These are phyloP conservation scores for Tanacetum coccineum DNA, from an alignment of 129 eudicot species.

Conservation along the genomic window DNA sequence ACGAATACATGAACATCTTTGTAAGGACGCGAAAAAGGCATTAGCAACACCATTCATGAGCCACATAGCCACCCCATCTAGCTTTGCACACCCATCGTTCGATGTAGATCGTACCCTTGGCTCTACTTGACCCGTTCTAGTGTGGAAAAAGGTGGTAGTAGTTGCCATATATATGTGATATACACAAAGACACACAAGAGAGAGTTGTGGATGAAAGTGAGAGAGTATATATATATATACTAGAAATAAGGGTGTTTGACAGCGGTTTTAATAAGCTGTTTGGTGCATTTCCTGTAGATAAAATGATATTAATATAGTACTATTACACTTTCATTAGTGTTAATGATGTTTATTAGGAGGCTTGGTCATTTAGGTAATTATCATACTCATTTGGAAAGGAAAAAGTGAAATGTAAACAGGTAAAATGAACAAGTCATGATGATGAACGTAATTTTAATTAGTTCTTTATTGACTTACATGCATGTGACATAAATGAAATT, in stretches of 20 bases:
- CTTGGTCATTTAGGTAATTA: constrained; percentile 25
- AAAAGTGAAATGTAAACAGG: constrained; percentile 3
- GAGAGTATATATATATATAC: constrained; percentile 25
- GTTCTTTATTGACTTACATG: constrained; percentile 3
- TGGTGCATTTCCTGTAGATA: constrained; percentile 8
- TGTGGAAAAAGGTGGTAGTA: constrained; percentile 31
- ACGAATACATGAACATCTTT: constrained; percentile 58
- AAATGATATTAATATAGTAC: neutral
- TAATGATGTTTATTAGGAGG: constrained; percentile 18
- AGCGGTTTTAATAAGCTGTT: constrained; percentile 25
- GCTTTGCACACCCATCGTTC: constrained; percentile 41
- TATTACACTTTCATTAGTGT: neutral
- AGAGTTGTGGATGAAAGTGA: constrained; percentile 13
- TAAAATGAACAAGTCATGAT: constrained; percentile 7
- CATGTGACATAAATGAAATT: constrained; percentile 1
- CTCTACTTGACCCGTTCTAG: constrained; percentile 20
- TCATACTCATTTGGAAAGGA: constrained; percentile 15
- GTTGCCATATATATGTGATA: constrained; percentile 33
- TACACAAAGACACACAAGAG: constrained; percentile 8
- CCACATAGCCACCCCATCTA: constrained; percentile 65
- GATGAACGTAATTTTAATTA: neutral
- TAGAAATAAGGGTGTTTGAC: constrained; percentile 20
- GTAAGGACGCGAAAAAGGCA: constrained; percentile 54
- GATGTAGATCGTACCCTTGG: constrained; percentile 36
- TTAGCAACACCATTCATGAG: constrained; percentile 49